A percentile compares a stretch with the other conserved stretches of the same genome.
phyloP scores from a whole-genome alignment of 805 yeast species.

The Suhomyces prunicola region DNA sequence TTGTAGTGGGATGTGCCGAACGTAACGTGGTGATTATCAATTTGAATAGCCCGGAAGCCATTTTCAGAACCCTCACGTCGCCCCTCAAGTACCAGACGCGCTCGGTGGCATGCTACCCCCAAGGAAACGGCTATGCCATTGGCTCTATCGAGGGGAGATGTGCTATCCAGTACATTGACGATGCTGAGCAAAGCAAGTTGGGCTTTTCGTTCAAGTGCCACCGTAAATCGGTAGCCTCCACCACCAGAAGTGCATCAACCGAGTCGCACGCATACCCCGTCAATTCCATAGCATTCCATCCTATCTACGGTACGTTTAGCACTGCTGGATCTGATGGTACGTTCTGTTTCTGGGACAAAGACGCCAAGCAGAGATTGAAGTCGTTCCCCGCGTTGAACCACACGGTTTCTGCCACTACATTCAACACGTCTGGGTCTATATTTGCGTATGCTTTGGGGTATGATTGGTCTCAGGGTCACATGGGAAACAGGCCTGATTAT shows the following conservation, averaged over 20 bases:
- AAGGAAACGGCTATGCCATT: constrained; percentile 87
- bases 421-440: constrained; percentile 78
- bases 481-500: constrained; percentile 68
- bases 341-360: constrained; percentile 94
- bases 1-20: constrained; percentile 94
- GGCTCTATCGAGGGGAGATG: constrained; percentile 96
- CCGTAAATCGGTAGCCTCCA: constrained; percentile 54
- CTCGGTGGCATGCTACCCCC: constrained; percentile 77
- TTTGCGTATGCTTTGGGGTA: constrained; percentile 90
- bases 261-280: constrained; percentile 75
- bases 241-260: constrained; percentile 11
- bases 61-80: constrained; percentile 68
- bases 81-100: constrained; percentile 91
- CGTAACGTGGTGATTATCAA: constrained; percentile 76
- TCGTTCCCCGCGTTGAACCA: constrained; percentile 67
- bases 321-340: constrained; percentile 96
- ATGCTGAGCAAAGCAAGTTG: constrained; percentile 61
- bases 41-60: constrained; percentile 75
- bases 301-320: constrained; percentile 82
- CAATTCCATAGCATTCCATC: constrained; percentile 82
- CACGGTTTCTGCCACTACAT: constrained; percentile 72
- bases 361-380: constrained; percentile 80
- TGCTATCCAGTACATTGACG: constrained; percentile 89
- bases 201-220: constrained; percentile 96
- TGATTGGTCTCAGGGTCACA: constrained; percentile 94